Evolutionary conservation across 2,329 filamentous ascomycete species (phyloP), one percentile per base, ranked within the genome.

Genomic region (Geosmithia morbida): DNA sequence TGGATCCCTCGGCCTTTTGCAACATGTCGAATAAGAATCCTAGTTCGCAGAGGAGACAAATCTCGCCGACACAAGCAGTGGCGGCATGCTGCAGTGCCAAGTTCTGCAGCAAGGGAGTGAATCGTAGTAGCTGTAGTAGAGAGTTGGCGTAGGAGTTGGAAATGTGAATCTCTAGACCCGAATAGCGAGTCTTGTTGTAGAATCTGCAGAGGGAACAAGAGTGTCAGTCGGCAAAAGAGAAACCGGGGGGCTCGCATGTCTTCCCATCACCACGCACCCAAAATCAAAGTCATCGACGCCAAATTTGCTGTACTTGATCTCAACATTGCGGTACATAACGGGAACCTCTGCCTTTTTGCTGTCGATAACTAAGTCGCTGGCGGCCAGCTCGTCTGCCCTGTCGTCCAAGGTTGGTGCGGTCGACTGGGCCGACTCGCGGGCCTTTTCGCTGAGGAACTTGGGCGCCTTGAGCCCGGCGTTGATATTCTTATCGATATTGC

Each of bases 281-380:
- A 98, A 98, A 63, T 98, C 92, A 61, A 98, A 98, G 63, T 98
- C 94, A 57, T 97, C 90, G n/a, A 98, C 88, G 18, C 92, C 92
- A 63, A 96, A 98, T 60, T 88, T 94, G 71, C 90, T 96, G 69
- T 97, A 98, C 61, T 96, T 96, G 67, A 98, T 98, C 62, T 97
- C 90, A 11, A 96, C 85, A 56, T 88, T 89, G 53, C 85, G 82
- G 62, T 98, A 98, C 69, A 92, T 87, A 8, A 85, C 77, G 19
- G 90, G 85, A 4, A 92, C 84, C 48, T 95, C 88, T 41, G 84
- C 79, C 52, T 87, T 85, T 48, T 83, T 77, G 52, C 83, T 83
- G 51, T 85, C 82, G 3, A 90, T 69, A 48, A 84, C 81, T 48
- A 78, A 69, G 39, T 82, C 79, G n/a, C 78, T 76, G 49, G 83